These are phyloP conservation scores for Aureobasidium zeae DNA, from an alignment of 2,329 filamentous ascomycete species.

Conservation along the genomic window DNA sequence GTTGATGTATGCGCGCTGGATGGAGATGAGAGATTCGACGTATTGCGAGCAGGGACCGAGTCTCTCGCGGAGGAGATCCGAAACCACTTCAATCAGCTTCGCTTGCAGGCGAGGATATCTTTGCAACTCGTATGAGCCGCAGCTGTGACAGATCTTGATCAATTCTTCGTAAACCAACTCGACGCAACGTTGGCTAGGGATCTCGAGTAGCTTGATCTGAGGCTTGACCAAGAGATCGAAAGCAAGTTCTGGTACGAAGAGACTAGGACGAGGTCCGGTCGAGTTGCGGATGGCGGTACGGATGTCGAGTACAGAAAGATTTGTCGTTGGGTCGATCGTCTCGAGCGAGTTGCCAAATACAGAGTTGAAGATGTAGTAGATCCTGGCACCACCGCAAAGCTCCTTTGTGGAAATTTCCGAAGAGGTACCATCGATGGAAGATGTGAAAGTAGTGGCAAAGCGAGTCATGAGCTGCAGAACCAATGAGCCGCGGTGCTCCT, in stretches of 20 bases:
- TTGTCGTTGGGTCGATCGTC: conserved; percentile 90
- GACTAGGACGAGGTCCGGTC: conserved; percentile 84
- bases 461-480: conserved; percentile 97
- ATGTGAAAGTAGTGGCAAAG: conserved; percentile 95
- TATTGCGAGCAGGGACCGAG: conserved; percentile 83
- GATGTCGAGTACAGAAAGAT: conserved; percentile 89
- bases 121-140: conserved; percentile 86
- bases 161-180: conserved; percentile 97
- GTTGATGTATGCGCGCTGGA: conserved; percentile 97
- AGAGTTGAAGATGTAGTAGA: conserved; percentile 99
- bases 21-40: conserved; percentile 92
- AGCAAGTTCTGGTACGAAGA: conserved; percentile 95
- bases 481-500: conserved; percentile 88
- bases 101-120: conserved; percentile 87
- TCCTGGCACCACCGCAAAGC: conserved; percentile 84
- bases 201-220: conserved; percentile 92
- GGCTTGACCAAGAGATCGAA: conserved; percentile 97
- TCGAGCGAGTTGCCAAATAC: conserved; percentile 96
- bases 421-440: conserved; percentile 96
- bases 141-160: conserved; percentile 99
- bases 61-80: conserved; percentile 84
- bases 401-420: conserved; percentile 99
- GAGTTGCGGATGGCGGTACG: conserved; percentile 96
- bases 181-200: conserved; percentile 90
- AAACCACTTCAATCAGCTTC: conserved; percentile 96